Evolutionary conservation across 129 eudicot genomes (phyloP).

Genomic region (Apium graveolens): DNA sequence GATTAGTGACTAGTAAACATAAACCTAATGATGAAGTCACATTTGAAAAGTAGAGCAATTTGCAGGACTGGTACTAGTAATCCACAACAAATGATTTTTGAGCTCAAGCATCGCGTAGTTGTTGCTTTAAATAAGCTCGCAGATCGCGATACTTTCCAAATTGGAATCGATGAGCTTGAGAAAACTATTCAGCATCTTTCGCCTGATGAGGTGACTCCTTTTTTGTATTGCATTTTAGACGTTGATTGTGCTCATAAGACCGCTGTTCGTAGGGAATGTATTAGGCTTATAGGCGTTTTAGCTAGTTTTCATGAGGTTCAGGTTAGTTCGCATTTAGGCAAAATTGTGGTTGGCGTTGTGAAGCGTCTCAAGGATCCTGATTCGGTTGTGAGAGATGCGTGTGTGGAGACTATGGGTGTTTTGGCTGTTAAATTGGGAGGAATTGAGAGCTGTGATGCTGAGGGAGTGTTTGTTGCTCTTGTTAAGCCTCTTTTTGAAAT

Average conservation of each 20-base stretch:
- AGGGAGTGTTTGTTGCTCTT: conserved; percentile 48
- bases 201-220: conserved; percentile 57
- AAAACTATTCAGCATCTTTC: conserved; percentile 47
- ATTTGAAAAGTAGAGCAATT: conserved; percentile 41
- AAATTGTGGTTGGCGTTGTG: conserved; percentile 62
- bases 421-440: conserved; percentile 57
- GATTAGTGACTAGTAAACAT: background rate
- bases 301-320: conserved; percentile 57
- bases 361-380: conserved; percentile 83
- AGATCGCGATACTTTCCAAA: conserved; percentile 75
- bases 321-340: conserved; percentile 47
- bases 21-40: conserved; percentile 39
- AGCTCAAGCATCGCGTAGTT: conserved; percentile 71
- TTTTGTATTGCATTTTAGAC: conserved; percentile 66
- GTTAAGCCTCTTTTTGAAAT: conserved; percentile 89
- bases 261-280: conserved; percentile 77
- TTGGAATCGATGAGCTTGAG: conserved; percentile 75
- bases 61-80: conserved; percentile 37
- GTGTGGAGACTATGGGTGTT: conserved; percentile 68
- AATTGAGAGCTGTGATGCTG: conserved; percentile 25
- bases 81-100: conserved; percentile 50
- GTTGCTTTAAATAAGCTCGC: conserved; percentile 70
- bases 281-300: conserved; percentile 54
- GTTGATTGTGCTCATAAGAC: conserved; percentile 69
- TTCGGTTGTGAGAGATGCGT: conserved; percentile 72